Evolutionary conservation across 2,329 filamentous ascomycete species (phyloP).

Genomic region (Trichoderma pleuroti): DNA sequence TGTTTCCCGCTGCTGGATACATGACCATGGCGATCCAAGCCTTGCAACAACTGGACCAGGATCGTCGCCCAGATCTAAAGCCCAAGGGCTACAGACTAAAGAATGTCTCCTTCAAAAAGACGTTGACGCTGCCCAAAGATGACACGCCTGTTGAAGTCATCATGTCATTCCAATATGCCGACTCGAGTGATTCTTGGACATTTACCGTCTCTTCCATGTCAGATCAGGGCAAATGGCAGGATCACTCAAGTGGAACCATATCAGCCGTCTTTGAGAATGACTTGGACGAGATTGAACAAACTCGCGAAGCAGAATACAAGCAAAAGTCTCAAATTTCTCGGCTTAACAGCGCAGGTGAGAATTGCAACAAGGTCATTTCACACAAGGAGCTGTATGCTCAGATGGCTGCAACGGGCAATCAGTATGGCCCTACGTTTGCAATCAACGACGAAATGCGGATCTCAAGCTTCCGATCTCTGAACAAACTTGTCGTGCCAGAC

Average conservation of each 20-base stretch:
- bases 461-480: slow-evolving; percentile 22
- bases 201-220: neutral
- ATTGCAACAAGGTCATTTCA: neutral
- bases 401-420: neutral
- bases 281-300: neutral
- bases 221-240: slow-evolving; percentile 9
- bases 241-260: neutral
- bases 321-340: neutral
- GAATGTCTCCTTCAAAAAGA: slow-evolving; percentile 3
- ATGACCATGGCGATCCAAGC: slow-evolving; percentile 48
- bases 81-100: neutral
- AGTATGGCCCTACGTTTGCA: neutral
- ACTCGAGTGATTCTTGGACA: neutral
- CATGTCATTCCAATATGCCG: neutral
- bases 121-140: neutral
- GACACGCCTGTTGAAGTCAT: neutral
- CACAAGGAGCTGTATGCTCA: neutral
- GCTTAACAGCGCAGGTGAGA: neutral
- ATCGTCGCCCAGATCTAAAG: neutral
- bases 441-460: neutral
- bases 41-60: slow-evolving; percentile 24
- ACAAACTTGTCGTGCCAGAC: slow-evolving; percentile 43
- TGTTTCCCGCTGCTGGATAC: slow-evolving; percentile 52
- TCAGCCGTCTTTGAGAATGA: neutral
- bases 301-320: neutral